Percentiles rank a stretch among this genome's conserved stretches.
These are phyloP conservation scores for Lactarius indigo DNA, from an alignment of 768 basidiomycete genomes.

Conservation along the genomic window DNA sequence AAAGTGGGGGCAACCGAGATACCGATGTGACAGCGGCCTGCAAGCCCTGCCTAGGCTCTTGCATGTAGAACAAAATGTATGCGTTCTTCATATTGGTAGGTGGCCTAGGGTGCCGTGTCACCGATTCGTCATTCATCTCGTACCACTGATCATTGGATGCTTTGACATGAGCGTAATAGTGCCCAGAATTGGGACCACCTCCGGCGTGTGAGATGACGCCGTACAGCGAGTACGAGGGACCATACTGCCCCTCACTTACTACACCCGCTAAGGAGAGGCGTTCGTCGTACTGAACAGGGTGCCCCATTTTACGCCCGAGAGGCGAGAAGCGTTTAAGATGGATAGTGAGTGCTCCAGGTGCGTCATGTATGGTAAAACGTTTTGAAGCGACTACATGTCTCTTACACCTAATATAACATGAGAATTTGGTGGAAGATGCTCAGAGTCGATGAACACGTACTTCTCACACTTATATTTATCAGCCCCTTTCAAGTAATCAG, in stretches of 20 bases:
- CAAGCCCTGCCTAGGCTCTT: slow-evolving; percentile 70
- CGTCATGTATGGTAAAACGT: slow-evolving; percentile 81
- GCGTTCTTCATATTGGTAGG: slow-evolving; percentile 73
- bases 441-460: slow-evolving; percentile 44
- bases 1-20: slow-evolving; percentile 8
- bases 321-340: slow-evolving; percentile 96
- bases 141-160: slow-evolving; percentile 69
- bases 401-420: slow-evolving; percentile 65
- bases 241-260: slow-evolving; percentile 80
- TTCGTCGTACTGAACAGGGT: slow-evolving; percentile 75
- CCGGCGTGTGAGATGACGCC: slow-evolving; percentile 94
- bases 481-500: slow-evolving; percentile 80
- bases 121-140: slow-evolving; percentile 91
- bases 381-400: slow-evolving; percentile 88
- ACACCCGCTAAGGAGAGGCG: slow-evolving; percentile 64
- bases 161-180: slow-evolving; percentile 88
- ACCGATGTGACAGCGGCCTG: slow-evolving; percentile 53
- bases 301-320: slow-evolving; percentile 80
- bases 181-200: slow-evolving; percentile 89
- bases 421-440: not conserved
- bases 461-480: slow-evolving; percentile 99
- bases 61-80: slow-evolving; percentile 91
- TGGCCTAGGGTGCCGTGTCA: slow-evolving; percentile 40
- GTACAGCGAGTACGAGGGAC: slow-evolving; percentile 81
- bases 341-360: slow-evolving; percentile 83